Evolutionary conservation across 768 basidiomycete genomes (phyloP), one percentile per base, ranked within the genome.

Genomic region (Kwoniella europaea): DNA sequence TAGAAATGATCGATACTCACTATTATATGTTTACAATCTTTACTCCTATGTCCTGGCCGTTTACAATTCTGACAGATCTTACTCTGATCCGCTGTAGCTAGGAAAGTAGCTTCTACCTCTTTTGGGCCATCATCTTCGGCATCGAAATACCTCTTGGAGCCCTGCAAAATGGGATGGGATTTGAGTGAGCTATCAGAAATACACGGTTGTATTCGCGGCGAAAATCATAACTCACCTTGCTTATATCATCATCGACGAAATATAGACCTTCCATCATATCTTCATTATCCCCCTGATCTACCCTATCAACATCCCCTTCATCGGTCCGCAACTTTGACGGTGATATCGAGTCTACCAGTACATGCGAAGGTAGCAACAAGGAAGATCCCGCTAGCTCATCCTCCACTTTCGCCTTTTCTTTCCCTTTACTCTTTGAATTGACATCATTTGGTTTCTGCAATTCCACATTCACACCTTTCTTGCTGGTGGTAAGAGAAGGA

Each of bases 61-160:
- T 77, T 82, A 63, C 76, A 80, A 56, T 76, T 74, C 22, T 66
- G 68, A 62, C 76, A 75, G 20, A 77, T 74, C 52, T 74, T 79
- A 46, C 68, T 69, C 35, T 76, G 72, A 64, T 79, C 78, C 5
- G 77, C 77, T 0, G 74, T 75, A 20, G 79, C 79, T n/a, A 80
- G 56, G 54, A 80, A 80, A 3, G 79, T 69, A 10, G 79, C 72
- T 69, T 78, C 75, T 22, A 66, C 71, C 52, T 69, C 61, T 56
- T 73, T 64, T 6, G 56, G 50, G n/a, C 63, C 75, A 22, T 58
- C 57, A 5, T 59, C 69, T 18, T 70, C 69, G 20, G 73, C 67
- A 27, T 75, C 75, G 53, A 79, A 78, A 58, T 79, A 79, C 10
- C 79, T 54, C n/a, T 71, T 67, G 0, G 70, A 70, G 24, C 79